Base-by-base conservation (phyloP, 345 rosid species). In the Dovyalis caffra region DNA sequence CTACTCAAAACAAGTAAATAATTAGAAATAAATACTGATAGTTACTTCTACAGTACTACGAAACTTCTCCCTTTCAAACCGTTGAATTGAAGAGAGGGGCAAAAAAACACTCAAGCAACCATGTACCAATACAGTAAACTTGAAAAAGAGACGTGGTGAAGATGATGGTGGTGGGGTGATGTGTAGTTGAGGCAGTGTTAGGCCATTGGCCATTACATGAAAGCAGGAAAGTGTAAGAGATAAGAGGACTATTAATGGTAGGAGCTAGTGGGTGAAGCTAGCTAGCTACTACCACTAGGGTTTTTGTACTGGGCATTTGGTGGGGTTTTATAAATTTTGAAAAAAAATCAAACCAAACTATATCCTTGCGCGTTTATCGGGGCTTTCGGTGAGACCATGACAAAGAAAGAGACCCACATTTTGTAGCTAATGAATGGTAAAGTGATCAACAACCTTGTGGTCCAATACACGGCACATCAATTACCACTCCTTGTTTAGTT, bases 331-430 rank as follows among this genome's bases (percentile, higher is more conserved):
- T 31, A 18, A 66, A 21, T 60, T 64, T n/a, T 35, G 66, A 71
- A 68, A 74, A 40, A 71, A 74, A 78, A 61, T 75, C 86, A 64
- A 75, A 74, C 77, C 74, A 35, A 71, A 37, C 82, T 25, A 43
- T 70, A 71, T 53, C 74, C 78, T 77, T 79, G 85, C 87, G 85
- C 82, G 87, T 77, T 76, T 72, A 72, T 29, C 70, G 83, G 84
- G 74, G 65, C 83, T 80, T 80, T 83, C 84, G 78, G 83, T 80
- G 76, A 77, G 86, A 80, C 68, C 78, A 69, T 61, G 86, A 83
- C 78, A 31, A 29, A 62, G 60, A 25, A 40, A 12, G 62, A 72
- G 81, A 69, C 82, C 84, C 84, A 78, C 82, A 75, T 80, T 75
- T 78, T 67, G 76, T 60, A 56, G 82, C 76, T 77, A 83, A 74